Evolutionary conservation across 371 early-diverging fungal species (phyloP).

Genomic region (Syncephalastrum monosporum): DNA sequence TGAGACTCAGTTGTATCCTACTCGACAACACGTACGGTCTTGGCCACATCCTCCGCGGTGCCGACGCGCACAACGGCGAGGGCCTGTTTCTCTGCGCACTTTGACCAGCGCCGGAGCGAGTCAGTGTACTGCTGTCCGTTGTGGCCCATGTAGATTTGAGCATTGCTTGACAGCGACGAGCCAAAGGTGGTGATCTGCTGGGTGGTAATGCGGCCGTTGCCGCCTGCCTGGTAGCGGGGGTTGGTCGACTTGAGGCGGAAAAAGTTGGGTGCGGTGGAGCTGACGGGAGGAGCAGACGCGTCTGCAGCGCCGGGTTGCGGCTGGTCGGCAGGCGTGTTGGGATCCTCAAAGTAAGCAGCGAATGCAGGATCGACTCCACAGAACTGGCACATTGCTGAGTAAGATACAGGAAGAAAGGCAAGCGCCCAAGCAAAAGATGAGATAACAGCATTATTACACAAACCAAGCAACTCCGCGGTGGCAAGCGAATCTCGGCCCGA

Average conservation of each 20-base stretch:
- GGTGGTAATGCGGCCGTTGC: slow-evolving; percentile 16
- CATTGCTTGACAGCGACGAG: slow-evolving; percentile 16
- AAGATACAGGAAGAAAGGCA: neutral
- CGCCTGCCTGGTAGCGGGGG: slow-evolving; percentile 11
- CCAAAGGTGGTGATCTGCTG: slow-evolving; percentile 25
- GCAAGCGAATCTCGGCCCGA: too few species aligned
- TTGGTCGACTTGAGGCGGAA: slow-evolving; percentile 27
- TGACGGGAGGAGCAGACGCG: neutral
- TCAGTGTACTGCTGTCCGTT: slow-evolving; percentile 20
- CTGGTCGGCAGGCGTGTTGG: slow-evolving; percentile 3
- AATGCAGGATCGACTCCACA: slow-evolving; percentile 35
- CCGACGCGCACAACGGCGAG: slow-evolving; percentile 22
- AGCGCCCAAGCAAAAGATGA: neutral
- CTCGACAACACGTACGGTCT: slow-evolving; percentile 18
- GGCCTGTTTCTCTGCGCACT: slow-evolving; percentile 23
- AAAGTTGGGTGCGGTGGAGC: slow-evolving; percentile 23
- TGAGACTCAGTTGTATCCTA: neutral
- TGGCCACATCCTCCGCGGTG: slow-evolving; percentile 27
- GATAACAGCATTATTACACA: neutral
- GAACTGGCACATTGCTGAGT: slow-evolving; percentile 26
- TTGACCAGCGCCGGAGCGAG: slow-evolving; percentile 25
- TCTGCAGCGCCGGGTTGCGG: slow-evolving; percentile 8
- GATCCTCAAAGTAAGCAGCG: slow-evolving; percentile 23
- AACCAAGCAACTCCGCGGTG: neutral
- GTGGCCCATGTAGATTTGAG: slow-evolving; percentile 21